Conservation (phyloP, 495 filamentous ascomycete species). For the Penicillium soppii region DNA sequence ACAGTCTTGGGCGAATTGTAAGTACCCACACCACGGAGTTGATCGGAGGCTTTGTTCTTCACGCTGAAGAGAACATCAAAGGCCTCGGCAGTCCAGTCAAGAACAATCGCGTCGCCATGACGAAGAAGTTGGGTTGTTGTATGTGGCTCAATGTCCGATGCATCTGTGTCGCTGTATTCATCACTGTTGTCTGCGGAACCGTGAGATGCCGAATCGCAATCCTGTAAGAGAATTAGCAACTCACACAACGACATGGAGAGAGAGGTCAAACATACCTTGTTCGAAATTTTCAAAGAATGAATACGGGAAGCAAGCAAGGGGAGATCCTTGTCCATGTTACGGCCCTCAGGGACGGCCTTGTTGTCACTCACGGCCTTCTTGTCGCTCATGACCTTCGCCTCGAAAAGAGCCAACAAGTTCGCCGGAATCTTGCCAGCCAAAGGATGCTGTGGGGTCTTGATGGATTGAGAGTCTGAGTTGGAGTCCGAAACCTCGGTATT, state of each 20-base stretch:
- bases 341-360: constrained; percentile 63
- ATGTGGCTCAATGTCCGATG: constrained; percentile 4
- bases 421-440: constrained; percentile 51
- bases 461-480: constrained; percentile 1
- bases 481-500: constrained; percentile 11
- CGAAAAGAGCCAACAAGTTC: constrained; percentile 66
- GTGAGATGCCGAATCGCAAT: background rate
- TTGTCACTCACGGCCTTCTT: constrained; percentile 48
- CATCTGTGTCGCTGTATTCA: constrained; percentile 12
- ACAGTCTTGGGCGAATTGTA: constrained; percentile 51
- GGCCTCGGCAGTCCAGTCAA: constrained; percentile 74
- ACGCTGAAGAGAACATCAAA: constrained; percentile 70
- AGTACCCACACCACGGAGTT: constrained; percentile 52
- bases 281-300: constrained; percentile 7
- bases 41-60: constrained; percentile 32
- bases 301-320: constrained; percentile 56
- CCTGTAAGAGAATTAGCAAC: constrained; percentile 3
- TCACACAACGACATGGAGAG: background rate
- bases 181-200: constrained; percentile 16
- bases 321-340: constrained; percentile 54
- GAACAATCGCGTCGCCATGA: constrained; percentile 75
- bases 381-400: constrained; percentile 59
- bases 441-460: constrained; percentile 16
- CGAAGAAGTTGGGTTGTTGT: constrained; percentile 54
- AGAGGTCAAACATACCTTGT: constrained; percentile 13